Percentiles rank a stretch among this genome's conserved stretches.
Conservation (phyloP, 2,329 filamentous ascomycete species). For the Fusarium xylarioides region DNA sequence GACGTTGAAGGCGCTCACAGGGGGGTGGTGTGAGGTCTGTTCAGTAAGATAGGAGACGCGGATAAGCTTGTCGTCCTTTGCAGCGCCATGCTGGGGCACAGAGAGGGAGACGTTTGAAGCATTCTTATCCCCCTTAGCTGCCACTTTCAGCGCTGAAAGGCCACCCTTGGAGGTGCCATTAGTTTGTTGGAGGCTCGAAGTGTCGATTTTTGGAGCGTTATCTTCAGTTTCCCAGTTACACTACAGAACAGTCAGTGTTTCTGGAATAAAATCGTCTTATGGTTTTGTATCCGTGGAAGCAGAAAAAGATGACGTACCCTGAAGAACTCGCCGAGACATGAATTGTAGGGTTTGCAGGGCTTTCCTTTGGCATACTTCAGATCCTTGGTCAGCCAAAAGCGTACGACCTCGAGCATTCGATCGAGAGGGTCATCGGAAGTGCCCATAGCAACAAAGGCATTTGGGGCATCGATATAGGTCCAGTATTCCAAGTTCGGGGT, state of each 20-base stretch:
- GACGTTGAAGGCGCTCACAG: constrained; percentile 94
- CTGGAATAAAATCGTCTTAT: not conserved
- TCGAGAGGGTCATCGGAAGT: constrained; percentile 91
- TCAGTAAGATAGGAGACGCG: constrained; percentile 95
- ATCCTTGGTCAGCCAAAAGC: constrained; percentile 99
- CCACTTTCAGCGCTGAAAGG: constrained; percentile 59
- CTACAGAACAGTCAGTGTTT: constrained; percentile 53
- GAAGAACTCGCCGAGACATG: constrained; percentile 96
- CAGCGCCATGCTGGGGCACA: constrained; percentile 58
- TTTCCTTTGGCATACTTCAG: constrained; percentile 98
- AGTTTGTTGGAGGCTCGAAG: constrained; percentile 50
- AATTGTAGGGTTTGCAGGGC: constrained; percentile 99
- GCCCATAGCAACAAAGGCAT: constrained; percentile 84
- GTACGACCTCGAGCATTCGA: constrained; percentile 91
- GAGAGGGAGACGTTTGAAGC: constrained; percentile 61
- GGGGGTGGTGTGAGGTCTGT: constrained; percentile 97
- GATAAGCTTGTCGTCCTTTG: constrained; percentile 62
- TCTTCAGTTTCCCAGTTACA: constrained; percentile 96
- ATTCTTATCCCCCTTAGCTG: constrained; percentile 55
- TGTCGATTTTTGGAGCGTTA: constrained; percentile 72
- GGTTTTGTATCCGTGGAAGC: not conserved
- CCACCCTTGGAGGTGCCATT: constrained; percentile 53
- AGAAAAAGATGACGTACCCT: constrained; percentile 65
- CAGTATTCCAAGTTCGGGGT: constrained; percentile 98
- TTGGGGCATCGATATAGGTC: constrained; percentile 96